Evolutionary conservation across 73 alveolate genomes (phyloP).

Genomic region (Tetrahymena malaccensis): DNA sequence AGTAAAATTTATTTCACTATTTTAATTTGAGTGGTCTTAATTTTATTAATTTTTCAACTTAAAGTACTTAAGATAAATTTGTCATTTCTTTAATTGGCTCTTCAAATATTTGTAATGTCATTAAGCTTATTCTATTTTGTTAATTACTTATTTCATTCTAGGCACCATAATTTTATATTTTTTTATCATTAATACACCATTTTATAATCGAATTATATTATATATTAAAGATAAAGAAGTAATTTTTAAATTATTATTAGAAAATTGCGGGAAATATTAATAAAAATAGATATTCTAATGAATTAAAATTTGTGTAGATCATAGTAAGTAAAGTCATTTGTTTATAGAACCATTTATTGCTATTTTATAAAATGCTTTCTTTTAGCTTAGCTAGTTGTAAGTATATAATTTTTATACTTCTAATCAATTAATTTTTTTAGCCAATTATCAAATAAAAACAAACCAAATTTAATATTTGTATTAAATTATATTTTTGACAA

Average conservation of each 20-base stretch:
- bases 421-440: background rate
- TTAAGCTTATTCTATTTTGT: background rate
- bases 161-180: too few species aligned
- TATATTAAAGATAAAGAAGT: background rate
- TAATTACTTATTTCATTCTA: too few species aligned
- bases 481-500: background rate
- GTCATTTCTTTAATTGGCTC: background rate
- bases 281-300: background rate
- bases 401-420: background rate
- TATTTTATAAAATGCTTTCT: too few species aligned
- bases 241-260: too few species aligned
- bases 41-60: background rate
- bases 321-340: too few species aligned
- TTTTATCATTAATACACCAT: too few species aligned
- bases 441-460: background rate
- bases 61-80: too few species aligned
- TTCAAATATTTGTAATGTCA: background rate
- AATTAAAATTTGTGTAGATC: background rate
- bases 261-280: background rate
- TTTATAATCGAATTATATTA: too few species aligned
- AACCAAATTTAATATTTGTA: background rate
- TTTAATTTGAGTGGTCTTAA: background rate
- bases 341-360: background rate
- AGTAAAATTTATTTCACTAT: background rate
- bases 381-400: background rate